Conservation (phyloP, 345 rosid genomes). For the Turnera subulata region DNA sequence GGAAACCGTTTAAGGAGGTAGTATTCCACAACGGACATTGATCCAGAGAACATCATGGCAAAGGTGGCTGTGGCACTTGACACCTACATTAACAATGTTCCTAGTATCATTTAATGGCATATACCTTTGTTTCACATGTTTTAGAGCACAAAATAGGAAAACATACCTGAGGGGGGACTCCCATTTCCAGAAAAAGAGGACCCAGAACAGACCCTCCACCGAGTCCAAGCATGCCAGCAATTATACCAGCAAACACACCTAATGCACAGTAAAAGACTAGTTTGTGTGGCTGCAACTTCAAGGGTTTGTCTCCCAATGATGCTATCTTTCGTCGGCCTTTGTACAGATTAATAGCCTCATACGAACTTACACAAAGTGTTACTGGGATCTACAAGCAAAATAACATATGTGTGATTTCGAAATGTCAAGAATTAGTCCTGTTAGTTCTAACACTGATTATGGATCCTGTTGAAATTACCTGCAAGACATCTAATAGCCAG, state of each 20-base stretch:
- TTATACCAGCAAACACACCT: constrained; percentile 28
- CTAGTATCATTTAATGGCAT: too few relatives aligned
- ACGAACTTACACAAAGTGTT: constrained; percentile 12
- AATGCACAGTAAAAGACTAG: constrained; percentile 14
- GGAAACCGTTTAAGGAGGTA: constrained; percentile 78
- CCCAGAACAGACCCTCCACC: too few relatives aligned
- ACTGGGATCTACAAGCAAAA: constrained; percentile 20
- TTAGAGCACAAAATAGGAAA: too few relatives aligned
- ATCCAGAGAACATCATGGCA: constrained; percentile 84
- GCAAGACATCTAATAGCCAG: constrained; percentile 59
- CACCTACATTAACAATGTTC: too few relatives aligned
- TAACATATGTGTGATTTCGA: too few relatives aligned
- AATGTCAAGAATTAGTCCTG: background rate
- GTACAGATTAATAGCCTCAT: constrained; percentile 35
- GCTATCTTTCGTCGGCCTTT: constrained; percentile 37
- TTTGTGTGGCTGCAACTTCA: constrained; percentile 15
- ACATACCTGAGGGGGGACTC: constrained; percentile 45
- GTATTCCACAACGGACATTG: constrained; percentile 83
- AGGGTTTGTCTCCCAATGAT: constrained; percentile 34
- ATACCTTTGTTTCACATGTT: too few relatives aligned
- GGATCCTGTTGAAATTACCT: constrained; percentile 54
- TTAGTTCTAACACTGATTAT: too few relatives aligned
- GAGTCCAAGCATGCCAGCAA: too few relatives aligned
- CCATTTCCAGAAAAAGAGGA: too few relatives aligned
- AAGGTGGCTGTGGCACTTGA: too few relatives aligned